Evolutionary conservation across 1,139 yeast genomes (phyloP).

Genomic region (Sugiyamaella grinbergsii): DNA sequence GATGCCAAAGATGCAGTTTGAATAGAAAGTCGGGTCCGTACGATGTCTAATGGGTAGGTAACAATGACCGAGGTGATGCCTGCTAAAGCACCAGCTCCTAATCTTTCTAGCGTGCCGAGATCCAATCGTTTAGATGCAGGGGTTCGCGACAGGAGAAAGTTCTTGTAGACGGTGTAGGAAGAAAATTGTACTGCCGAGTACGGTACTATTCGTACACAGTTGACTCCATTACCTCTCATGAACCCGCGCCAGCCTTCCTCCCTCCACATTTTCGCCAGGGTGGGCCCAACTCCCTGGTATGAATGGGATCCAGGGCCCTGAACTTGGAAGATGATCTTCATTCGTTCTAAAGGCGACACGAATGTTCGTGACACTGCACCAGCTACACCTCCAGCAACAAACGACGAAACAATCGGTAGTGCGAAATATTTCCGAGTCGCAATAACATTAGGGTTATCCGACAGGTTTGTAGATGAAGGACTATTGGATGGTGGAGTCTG

Average conservation of each 20-base stretch:
- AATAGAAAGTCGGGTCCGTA: constrained; percentile 83
- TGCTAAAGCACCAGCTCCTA: constrained; percentile 77
- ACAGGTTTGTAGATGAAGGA: constrained; percentile 1
- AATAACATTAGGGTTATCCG: constrained; percentile 11
- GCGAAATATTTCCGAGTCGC: constrained; percentile 33
- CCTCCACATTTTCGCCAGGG: constrained; percentile 73
- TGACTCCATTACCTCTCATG: constrained; percentile 86
- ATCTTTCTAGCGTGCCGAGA: constrained; percentile 56
- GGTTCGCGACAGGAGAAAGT: constrained; percentile 29
- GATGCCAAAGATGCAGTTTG: constrained; percentile 78
- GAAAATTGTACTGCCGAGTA: constrained; percentile 94
- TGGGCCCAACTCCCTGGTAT: constrained; percentile 72
- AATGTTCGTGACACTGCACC: constrained; percentile 93
- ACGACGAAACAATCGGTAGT: constrained; percentile 53
- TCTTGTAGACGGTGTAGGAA: constrained; percentile 74
- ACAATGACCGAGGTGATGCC: constrained; percentile 80
- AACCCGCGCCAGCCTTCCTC: constrained; percentile 92
- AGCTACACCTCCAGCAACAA: constrained; percentile 77
- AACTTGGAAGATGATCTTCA: constrained; percentile 85
- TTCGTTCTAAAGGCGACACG: constrained; percentile 93
- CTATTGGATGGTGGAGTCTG: not conserved
- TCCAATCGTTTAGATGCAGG: constrained; percentile 36
- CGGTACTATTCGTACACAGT: constrained; percentile 88
- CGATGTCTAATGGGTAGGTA: constrained; percentile 90
- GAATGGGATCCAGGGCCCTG: constrained; percentile 74